phyloP scores from a whole-genome alignment of 192 early-diverging fungal species.

The Dispira parvispora region DNA sequence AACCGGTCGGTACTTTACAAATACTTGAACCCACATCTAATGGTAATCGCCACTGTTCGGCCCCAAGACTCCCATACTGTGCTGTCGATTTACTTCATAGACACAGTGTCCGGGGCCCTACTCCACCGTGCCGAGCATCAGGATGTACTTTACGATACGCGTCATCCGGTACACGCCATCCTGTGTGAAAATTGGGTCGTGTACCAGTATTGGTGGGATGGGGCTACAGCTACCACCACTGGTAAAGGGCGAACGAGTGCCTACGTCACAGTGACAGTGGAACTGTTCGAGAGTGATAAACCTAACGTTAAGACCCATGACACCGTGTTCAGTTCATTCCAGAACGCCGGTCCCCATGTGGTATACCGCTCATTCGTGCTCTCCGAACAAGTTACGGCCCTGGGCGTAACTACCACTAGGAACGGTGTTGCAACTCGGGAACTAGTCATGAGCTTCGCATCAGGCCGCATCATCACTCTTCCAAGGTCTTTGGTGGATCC shows the following conservation, averaged over 20 bases:
- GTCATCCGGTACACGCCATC: conserved; percentile 40
- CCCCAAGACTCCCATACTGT: conserved; percentile 16
- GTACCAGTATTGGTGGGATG: conserved; percentile 68
- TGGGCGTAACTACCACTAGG: conserved; percentile 71
- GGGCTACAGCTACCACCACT: conserved; percentile 4
- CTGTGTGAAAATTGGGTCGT: conserved; percentile 83
- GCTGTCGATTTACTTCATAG: conserved; percentile 63
- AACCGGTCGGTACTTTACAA: conserved; percentile 97
- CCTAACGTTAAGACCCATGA: conserved; percentile 40
- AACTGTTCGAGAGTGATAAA: conserved; percentile 61
- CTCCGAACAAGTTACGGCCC: conserved; percentile 50
- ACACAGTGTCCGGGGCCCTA: conserved; percentile 74
- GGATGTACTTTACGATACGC: conserved; percentile 23
- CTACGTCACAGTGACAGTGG: conserved; percentile 63
- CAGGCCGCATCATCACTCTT: conserved; percentile 21
- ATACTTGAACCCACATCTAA: conserved; percentile 88
- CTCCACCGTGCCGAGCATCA: conserved; percentile 52
- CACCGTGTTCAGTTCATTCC: conserved; percentile 62
- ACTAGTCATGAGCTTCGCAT: conserved; percentile 40
- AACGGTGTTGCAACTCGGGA: conserved; percentile 78
- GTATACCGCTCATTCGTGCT: conserved; percentile 56
- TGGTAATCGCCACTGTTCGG: conserved; percentile 49
- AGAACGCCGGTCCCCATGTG: conserved; percentile 50
- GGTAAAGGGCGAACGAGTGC: conserved; percentile 32
- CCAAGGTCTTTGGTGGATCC: conserved; percentile 59